These are phyloP conservation scores for Glonium stellatum DNA, from an alignment of 495 filamentous ascomycete genomes.

Conservation along the genomic window DNA sequence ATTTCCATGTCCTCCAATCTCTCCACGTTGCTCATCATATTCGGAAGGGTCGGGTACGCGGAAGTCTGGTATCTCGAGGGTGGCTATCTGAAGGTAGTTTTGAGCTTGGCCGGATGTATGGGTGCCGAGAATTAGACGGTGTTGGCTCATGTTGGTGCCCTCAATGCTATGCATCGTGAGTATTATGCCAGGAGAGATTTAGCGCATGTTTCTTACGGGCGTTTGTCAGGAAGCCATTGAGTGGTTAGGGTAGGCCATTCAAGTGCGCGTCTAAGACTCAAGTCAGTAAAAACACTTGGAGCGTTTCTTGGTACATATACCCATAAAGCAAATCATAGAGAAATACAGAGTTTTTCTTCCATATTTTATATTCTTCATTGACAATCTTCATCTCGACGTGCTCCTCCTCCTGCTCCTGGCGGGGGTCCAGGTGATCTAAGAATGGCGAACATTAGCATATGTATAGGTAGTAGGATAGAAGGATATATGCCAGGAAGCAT, in stretches of 20 bases:
- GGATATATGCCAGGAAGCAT: not conserved
- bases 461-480: not conserved
- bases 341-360: slow-evolving; percentile 99
- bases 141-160: slow-evolving; percentile 79
- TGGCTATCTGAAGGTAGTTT: slow-evolving; percentile 93
- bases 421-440: slow-evolving; percentile 31
- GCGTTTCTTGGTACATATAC: not conserved
- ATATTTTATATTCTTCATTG: slow-evolving; percentile 99
- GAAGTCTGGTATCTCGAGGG: slow-evolving; percentile 74
- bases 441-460: slow-evolving; percentile 1
- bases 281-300: not conserved
- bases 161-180: slow-evolving; percentile 46
- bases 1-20: slow-evolving; percentile 84
- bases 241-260: slow-evolving; percentile 98
- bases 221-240: slow-evolving; percentile 96
- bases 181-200: not conserved
- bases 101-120: slow-evolving; percentile 81
- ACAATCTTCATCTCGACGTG: slow-evolving; percentile 75
- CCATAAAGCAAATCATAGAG: slow-evolving; percentile 83
- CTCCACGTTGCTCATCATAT: slow-evolving; percentile 85
- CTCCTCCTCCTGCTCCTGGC: slow-evolving; percentile 61
- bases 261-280: slow-evolving; percentile 62
- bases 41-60: slow-evolving; percentile 59
- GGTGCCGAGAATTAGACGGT: slow-evolving; percentile 88
- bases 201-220: slow-evolving; percentile 50